Conservation (phyloP, 495 filamentous ascomycete species). For the Aspergillus panamensis region DNA sequence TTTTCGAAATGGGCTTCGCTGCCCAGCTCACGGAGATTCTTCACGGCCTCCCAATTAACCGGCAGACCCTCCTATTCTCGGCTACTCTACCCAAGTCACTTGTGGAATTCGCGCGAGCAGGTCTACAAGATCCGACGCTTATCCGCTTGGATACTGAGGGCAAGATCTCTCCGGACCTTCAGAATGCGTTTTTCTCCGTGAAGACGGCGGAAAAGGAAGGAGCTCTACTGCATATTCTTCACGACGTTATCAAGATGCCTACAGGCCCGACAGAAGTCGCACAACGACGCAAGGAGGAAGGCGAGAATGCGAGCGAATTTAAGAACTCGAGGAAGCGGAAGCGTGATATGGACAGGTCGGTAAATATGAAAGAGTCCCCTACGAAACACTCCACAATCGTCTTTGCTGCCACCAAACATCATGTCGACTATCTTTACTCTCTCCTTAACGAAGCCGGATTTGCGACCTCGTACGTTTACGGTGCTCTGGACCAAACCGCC, state of each 20-base stretch:
- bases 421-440: constrained; percentile 87
- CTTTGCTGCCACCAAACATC: constrained; percentile 92
- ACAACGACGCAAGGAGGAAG: constrained; percentile 31
- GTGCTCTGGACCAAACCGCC: constrained; percentile 87
- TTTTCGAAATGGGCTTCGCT: constrained; percentile 98
- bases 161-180: constrained; percentile 90
- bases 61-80: constrained; percentile 92
- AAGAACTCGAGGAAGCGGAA: constrained; percentile 65
- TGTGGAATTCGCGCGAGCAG: constrained; percentile 92
- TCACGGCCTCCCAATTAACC: constrained; percentile 72
- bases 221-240: constrained; percentile 79
- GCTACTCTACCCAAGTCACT: constrained; percentile 90
- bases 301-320: constrained; percentile 38
- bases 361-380: constrained; percentile 39
- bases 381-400: constrained; percentile 81
- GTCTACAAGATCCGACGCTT: constrained; percentile 81
- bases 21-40: constrained; percentile 91
- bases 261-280: constrained; percentile 62
- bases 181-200: constrained; percentile 90
- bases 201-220: constrained; percentile 93
- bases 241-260: constrained; percentile 91
- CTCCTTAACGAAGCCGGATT: constrained; percentile 74
- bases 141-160: constrained; percentile 89
- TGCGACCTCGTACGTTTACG: constrained; percentile 87
- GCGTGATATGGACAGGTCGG: constrained; percentile 42